Evolutionary conservation across 2,329 filamentous ascomycete species (phyloP).

Genomic region (Penicillium sp.): DNA sequence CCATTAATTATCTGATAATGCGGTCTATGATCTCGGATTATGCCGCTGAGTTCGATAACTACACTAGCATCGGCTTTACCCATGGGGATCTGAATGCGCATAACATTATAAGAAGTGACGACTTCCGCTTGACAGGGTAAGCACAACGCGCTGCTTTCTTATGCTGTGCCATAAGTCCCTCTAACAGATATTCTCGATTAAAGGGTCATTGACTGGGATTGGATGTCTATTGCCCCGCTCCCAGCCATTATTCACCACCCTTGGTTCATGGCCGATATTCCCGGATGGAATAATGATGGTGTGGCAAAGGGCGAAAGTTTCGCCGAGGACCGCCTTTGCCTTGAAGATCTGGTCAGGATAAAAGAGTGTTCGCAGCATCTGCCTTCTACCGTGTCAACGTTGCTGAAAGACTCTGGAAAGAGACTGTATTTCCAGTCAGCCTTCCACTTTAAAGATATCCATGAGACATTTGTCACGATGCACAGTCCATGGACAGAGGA

Average conservation of each 20-base stretch:
- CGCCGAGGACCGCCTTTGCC: conserved; percentile 3
- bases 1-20: conserved; percentile 19
- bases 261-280: conserved; percentile 18
- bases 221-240: conserved; percentile 12
- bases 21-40: conserved; percentile 17
- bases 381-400: conserved; percentile 3
- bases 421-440: conserved; percentile 17
- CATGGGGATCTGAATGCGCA: conserved; percentile 14
- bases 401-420: conserved; percentile 8
- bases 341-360: conserved; percentile 5
- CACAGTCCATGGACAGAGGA: conserved; percentile 13
- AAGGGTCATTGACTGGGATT: conserved; percentile 18
- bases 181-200: not conserved
- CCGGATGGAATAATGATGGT: conserved; percentile 14
- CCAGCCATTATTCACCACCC: conserved; percentile 16
- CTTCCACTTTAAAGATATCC: conserved; percentile 9
- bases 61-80: conserved; percentile 11
- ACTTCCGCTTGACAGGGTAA: conserved; percentile 15
- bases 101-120: conserved; percentile 14
- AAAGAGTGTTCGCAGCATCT: conserved; percentile 5
- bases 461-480: conserved; percentile 13
- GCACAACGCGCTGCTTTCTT: not conserved
- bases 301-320: conserved; percentile 11
- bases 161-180: not conserved
- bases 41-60: conserved; percentile 11